Base-by-base conservation (phyloP, 2,329 filamentous ascomycete species). In the Ophiobolus disseminans region DNA sequence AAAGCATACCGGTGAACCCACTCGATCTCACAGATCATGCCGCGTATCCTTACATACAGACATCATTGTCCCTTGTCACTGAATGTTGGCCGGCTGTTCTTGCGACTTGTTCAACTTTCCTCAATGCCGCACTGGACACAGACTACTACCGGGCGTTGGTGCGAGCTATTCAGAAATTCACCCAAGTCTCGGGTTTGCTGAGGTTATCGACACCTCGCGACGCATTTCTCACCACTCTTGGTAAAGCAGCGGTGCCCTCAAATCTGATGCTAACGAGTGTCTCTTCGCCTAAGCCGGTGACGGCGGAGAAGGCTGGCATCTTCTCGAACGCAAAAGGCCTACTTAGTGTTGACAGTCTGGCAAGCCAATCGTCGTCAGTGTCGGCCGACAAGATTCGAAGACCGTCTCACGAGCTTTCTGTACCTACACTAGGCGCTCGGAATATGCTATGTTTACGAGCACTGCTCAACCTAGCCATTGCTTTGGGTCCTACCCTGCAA, bases 51-150 rank as follows among this genome's bases (percentile, higher is more conserved):
- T 88, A 91, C 40, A 85, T 97, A 47, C 84, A 86, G 63, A 85
- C 86, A 2, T 93, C 90, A 62, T 90, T 91, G 10, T 82, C 82
- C 8, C 88, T 99, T 45, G 88, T 99, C 19, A 90, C 95, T 3
- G 83, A 90, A 58, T 97, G 93, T 70, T 99, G 94, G 94, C 94
- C 94, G 37, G 94, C 94, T 10, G 87, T 97, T 30, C 82, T 99
- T 39, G 93, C 94, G 1, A 94, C 91, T 2, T 97, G 91, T 63
- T 99, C 94, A 0, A 97, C 93, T 0, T 99, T 97, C 67, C 77
- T 99, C 14, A 95, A 96, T 67, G 90, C 94, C 22, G 86, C 93
- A 0, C 78, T 99, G 3, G 94, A 99, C 68, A 88, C 90, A 1
- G 91, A 97, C 43, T 97, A 94, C 62, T 99, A 97, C 63, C 92